Evolutionary conservation across 495 filamentous ascomycete genomes (phyloP).

Genomic region (Xylaria longipes): DNA sequence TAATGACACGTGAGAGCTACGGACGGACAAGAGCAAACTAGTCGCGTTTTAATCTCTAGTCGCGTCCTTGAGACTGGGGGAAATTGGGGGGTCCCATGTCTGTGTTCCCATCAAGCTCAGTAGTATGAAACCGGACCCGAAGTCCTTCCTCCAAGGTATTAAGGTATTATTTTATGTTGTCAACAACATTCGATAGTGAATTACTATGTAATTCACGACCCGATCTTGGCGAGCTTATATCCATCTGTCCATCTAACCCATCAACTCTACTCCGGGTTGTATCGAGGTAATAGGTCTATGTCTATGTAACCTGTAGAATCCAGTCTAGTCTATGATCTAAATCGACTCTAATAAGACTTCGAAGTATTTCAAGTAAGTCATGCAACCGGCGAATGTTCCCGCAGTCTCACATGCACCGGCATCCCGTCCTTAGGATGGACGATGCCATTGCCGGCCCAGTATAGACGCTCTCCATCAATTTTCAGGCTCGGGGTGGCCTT

Average conservation of each 20-base stretch:
- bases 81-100: not conserved
- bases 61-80: not conserved
- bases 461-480: constrained; percentile 41
- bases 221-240: not conserved
- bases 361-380: constrained; percentile 22
- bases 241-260: not conserved
- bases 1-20: constrained; percentile 2
- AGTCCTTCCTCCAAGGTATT: not conserved
- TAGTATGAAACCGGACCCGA: not conserved
- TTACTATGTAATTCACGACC: not conserved
- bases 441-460: constrained; percentile 36
- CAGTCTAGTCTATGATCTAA: not conserved
- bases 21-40: not conserved
- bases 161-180: not conserved
- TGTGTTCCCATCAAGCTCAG: not conserved
- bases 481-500: constrained; percentile 33
- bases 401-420: constrained; percentile 36
- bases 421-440: constrained; percentile 44
- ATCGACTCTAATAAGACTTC: not conserved
- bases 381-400: constrained; percentile 20
- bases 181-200: not conserved
- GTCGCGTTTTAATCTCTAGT: not conserved
- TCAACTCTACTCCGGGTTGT: not conserved
- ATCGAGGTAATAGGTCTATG: not conserved
- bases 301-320: not conserved